Base-by-base conservation (phyloP, 345 rosid genomes). In the Clausena lansium region DNA sequence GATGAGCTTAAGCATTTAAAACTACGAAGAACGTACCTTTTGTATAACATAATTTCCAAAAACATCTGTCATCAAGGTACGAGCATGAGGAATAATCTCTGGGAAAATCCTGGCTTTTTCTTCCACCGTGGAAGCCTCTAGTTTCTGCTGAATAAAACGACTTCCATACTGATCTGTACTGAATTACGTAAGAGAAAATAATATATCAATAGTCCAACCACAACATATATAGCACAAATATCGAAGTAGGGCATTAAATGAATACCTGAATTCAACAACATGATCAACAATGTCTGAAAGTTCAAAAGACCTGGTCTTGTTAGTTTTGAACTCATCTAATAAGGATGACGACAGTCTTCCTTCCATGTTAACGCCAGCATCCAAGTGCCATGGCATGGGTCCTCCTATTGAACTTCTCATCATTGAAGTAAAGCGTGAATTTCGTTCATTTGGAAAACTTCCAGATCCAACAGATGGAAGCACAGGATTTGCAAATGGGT, bases 1-100 rank as follows among this genome's bases (percentile, higher is more conserved):
- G 32, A 25, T 24, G 52, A 47, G 27, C 13, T 41, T 57, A 19
- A 64, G 55, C 41, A 77, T 81, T 68, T 75, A 39, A 52, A 24
- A 54, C 65, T 70, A 65, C 74, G 36, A 41, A 39, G 71, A 35
- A 76, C 39, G 38, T 87, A 92, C 98, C 83, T 94, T 94, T 83
- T 96, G 99, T 85, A 96, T 90, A 76, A 94, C 98, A 74, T 94
- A 96, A 85, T 96, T 96, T 76, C 99, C 99, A 79, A 96, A 96
- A 55, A 92, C 99, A 89, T 96, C 99, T n/a, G 98, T 91, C 99
- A 96, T 96, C 88, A 96, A 83, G 79, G 92, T 82, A 61, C 85
- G 92, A 67, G 94, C 95, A 81, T 86, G 92, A 71, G 97, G 93
- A 83, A 88, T 82, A 67, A 96, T 88, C 81, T 96, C 97, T 19